Evolutionary conservation across 164 flowering plant species (phyloP), one percentile per base, ranked within the genome.

Genomic region (Umbilicus rupestris): DNA sequence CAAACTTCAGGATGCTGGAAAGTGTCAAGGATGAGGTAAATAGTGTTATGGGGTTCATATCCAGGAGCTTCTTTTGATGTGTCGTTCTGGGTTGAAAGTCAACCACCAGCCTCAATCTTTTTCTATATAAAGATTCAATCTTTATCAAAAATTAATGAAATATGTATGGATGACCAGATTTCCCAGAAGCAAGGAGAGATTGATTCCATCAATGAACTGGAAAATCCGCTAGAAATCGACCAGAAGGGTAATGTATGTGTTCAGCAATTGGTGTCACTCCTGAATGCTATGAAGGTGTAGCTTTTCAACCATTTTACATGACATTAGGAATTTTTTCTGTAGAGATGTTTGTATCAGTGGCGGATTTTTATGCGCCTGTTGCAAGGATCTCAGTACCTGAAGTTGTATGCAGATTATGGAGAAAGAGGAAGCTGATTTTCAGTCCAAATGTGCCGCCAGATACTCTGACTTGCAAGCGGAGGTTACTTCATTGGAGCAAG

Each of bases 391-490:
- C 31, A 45, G 24, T 39, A 37, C 20, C 26, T 35, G 49, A 63
- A 58, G 62, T 42, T 59, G 46, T 63, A 39, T 70, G 28, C 75
- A 87, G 89, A 75, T 30, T 67, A 46, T 83, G 67, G 84, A 82
- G 66, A 78, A 31, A 68, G 75, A 78, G 67, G 87, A 82, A 74
- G 68, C 69, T 24, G 73, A 80, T 28, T 47, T 78, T 44, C 68
- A 60, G 70, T 77, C 84, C 58, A 29, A 66, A 24, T 62, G 39
- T 45, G 39, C 62, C 14, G 70, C 68, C 22, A 74, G 75, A 58
- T 68, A 64, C 58, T 73, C 73, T 45, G 73, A 74, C 26, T 69
- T 82, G 78, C 76, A 79, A 78, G 73, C 73, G 20, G 84, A 85
- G 67, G 73, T 81, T 68, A 62, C 22, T 60, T 74, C 72, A 41